Evolutionary conservation across 441 rosid species (phyloP).

Genomic region (Populus tomentosa): DNA sequence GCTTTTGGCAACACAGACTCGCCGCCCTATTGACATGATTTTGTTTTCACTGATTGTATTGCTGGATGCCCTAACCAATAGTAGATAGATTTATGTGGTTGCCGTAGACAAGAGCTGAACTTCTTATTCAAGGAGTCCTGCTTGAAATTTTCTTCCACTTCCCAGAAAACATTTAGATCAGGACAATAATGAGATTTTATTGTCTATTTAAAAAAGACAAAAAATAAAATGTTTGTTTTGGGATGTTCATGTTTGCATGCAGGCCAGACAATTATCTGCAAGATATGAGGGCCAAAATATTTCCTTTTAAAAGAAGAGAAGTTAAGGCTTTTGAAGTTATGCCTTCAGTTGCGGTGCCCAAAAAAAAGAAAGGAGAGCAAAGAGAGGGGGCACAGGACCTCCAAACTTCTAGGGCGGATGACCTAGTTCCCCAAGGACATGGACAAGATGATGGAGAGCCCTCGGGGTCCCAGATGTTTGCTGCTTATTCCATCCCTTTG

Average conservation of each 20-base stretch:
- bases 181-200: not conserved
- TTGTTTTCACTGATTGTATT: too few species aligned
- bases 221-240: not conserved
- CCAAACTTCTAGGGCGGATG: not conserved
- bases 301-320: conserved; percentile 59
- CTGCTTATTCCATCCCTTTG: not conserved
- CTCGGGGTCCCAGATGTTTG: too few species aligned
- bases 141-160: not conserved
- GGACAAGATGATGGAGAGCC: too few species aligned
- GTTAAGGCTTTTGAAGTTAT: conserved; percentile 44
- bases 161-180: not conserved
- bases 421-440: too few species aligned
- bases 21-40: too few species aligned
- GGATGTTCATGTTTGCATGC: conserved; percentile 14
- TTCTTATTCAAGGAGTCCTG: not conserved
- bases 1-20: too few species aligned
- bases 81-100: not conserved
- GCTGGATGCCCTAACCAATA: too few species aligned
- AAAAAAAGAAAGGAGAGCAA: conserved; percentile 56
- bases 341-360: conserved; percentile 41
- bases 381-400: not conserved
- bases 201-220: not conserved
- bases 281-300: conserved; percentile 63
- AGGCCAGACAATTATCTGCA: conserved; percentile 75
- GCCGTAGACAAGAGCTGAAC: not conserved